Conservation (phyloP, 176 grass and related monocot species). For the Hordeum marinum region DNA sequence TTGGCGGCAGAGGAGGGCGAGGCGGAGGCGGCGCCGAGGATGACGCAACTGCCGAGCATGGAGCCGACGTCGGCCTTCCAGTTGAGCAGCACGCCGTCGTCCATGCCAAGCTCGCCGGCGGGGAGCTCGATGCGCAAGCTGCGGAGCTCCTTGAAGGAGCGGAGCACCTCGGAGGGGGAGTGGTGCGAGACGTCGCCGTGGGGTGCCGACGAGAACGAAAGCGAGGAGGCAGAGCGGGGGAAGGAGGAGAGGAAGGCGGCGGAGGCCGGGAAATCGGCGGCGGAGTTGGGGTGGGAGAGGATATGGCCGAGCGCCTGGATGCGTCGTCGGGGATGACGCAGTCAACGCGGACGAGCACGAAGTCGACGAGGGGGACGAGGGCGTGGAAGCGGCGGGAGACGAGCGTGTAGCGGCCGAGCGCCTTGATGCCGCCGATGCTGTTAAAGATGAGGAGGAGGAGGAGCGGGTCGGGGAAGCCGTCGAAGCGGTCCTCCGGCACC, state of each 20-base stretch:
- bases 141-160: slow-evolving; percentile 84
- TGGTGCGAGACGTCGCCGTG: slow-evolving; percentile 72
- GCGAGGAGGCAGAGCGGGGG: neutral
- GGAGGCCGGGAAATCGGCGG: slow-evolving; percentile 21
- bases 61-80: slow-evolving; percentile 93
- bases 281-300: too few relatives aligned
- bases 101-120: slow-evolving; percentile 64
- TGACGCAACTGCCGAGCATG: slow-evolving; percentile 70
- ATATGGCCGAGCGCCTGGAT: too few relatives aligned
- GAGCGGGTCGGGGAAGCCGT: too few relatives aligned
- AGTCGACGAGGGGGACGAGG: slow-evolving; percentile 75
- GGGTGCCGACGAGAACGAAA: neutral
- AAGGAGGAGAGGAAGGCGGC: neutral
- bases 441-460: slow-evolving; percentile 81
- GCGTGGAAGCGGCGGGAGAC: slow-evolving; percentile 78
- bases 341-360: slow-evolving; percentile 75
- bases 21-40: slow-evolving; percentile 64
- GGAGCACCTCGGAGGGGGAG: slow-evolving; percentile 87
- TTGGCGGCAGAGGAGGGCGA: slow-evolving; percentile 10
- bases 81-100: slow-evolving; percentile 79
- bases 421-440: slow-evolving; percentile 82
- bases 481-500: too few relatives aligned
- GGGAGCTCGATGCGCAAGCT: slow-evolving; percentile 80
- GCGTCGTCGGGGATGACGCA: slow-evolving; percentile 92
- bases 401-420: slow-evolving; percentile 73